A percentile compares a stretch with the other conserved stretches of the same genome.
phyloP scores from a whole-genome alignment of 805 yeast genomes.

The Sugiyamaella chiloensis region DNA sequence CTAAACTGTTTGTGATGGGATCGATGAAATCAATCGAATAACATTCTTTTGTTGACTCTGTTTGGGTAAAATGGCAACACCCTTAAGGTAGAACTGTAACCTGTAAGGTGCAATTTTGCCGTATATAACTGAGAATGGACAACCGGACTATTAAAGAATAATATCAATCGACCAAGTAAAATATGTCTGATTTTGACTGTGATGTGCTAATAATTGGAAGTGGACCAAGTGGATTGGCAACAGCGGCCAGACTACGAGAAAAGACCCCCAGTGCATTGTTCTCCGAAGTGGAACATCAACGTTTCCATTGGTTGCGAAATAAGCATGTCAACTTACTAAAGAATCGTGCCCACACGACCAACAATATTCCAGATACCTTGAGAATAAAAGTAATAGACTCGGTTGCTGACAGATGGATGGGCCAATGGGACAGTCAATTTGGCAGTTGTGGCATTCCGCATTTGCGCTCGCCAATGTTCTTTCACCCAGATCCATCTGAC shows the following conservation, averaged over 20 bases:
- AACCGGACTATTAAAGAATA: too few relatives aligned
- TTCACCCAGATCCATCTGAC: conserved; percentile 46
- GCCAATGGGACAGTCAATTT: conserved; percentile 46
- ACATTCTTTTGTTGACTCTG: too few relatives aligned
- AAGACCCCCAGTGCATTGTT: conserved; percentile 41
- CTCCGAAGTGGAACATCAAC: conserved; percentile 47
- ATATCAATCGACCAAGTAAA: too few relatives aligned
- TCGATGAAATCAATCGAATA: too few relatives aligned
- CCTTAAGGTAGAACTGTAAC: too few relatives aligned
- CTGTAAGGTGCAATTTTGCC: too few relatives aligned
- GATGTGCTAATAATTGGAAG: conserved; percentile 45
- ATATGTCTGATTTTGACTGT: conserved; percentile 10
- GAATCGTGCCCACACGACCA: background rate
- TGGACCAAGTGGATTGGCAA: conserved; percentile 46
- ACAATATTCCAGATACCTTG: conserved; percentile 20
- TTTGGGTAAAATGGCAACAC: too few relatives aligned
- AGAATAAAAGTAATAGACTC: conserved; percentile 41
- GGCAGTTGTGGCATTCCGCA: conserved; percentile 41
- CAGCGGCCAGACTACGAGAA: conserved; percentile 43
- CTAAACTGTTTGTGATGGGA: too few relatives aligned
- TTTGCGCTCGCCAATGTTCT: conserved; percentile 47
- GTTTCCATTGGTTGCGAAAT: conserved; percentile 43
- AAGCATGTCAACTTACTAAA: conserved; percentile 26
- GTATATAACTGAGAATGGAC: too few relatives aligned
- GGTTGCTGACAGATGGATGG: conserved; percentile 34